phyloP scores from a whole-genome alignment of 805 yeast species.

The Metschnikowia bowlesiae region DNA sequence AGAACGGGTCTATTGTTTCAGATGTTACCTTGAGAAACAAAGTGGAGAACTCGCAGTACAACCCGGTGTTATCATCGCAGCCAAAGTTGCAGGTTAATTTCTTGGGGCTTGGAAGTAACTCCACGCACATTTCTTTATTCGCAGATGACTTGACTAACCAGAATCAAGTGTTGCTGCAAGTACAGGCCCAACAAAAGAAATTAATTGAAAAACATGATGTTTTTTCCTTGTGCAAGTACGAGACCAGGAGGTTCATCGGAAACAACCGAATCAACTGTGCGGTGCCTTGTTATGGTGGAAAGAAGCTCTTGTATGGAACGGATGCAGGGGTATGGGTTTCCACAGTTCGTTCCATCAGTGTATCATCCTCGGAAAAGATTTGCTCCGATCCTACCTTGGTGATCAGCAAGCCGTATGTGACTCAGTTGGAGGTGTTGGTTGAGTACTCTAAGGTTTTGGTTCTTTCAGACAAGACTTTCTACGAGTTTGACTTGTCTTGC shows the following conservation, averaged over 20 bases:
- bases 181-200: slow-evolving; percentile 73
- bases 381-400: slow-evolving; percentile 73
- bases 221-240: slow-evolving; percentile 70
- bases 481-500: slow-evolving; percentile 64
- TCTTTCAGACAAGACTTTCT: slow-evolving; percentile 74
- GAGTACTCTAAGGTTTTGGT: slow-evolving; percentile 82
- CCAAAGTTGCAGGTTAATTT: slow-evolving; percentile 47
- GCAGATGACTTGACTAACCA: slow-evolving; percentile 59
- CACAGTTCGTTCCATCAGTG: slow-evolving; percentile 55
- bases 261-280: slow-evolving; percentile 82
- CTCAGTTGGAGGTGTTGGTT: slow-evolving; percentile 87
- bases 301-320: slow-evolving; percentile 85
- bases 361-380: slow-evolving; percentile 45
- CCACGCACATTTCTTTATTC: slow-evolving; percentile 49
- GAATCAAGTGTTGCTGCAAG: slow-evolving; percentile 73
- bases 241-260: slow-evolving; percentile 70
- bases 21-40: slow-evolving; percentile 30
- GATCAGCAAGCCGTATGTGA: slow-evolving; percentile 68
- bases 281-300: slow-evolving; percentile 91
- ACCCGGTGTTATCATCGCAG: slow-evolving; percentile 23
- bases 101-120: slow-evolving; percentile 50
- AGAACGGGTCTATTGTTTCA: slow-evolving; percentile 33
- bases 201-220: slow-evolving; percentile 71
- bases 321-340: slow-evolving; percentile 86
- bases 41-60: slow-evolving; percentile 24